Base-by-base conservation (phyloP, 257 asterid species). In the Solanum clarkiae region DNA sequence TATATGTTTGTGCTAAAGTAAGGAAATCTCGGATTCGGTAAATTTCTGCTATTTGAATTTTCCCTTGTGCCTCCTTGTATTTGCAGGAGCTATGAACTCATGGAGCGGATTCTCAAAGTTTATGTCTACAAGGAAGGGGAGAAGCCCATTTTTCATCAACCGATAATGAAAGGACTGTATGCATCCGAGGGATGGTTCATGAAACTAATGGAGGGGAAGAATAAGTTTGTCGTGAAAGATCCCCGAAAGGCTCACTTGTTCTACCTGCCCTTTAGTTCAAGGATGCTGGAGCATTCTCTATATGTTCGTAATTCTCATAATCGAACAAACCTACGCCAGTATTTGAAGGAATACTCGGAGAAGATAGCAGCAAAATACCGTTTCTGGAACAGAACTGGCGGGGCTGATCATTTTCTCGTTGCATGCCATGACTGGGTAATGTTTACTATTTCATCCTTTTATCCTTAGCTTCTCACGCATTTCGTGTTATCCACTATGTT, bases 161-260 rank as follows among this genome's bases (percentile, higher is more conserved):
- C 98, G 16, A 87, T 90, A 74, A 92, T 93, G 55, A 94, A 92
- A 81, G 98, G 98, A 82, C 60, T 95, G 47, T 95, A 95, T 87
- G 98, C 99, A 53, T 93, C 98, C 8, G 98, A 95, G 88, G 99
- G 99, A 84, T 95, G 99, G 99, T 95, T 95, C 87, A 95, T 95
- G 96, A 95, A 95, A 86, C 93, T 95, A 85, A 93, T 95, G 99
- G 99, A 92, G 90, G 93, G 92, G 45, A 93, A 92, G 74, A 95
- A 86, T 81, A 93, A 71, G 54, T 95, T 91, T 70, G 84, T 86
- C n/a, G 95, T 94, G 71, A 95, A 93, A 86, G 96, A 93, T 90
- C 93, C 99, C 7, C 77, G 91, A 60, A 92, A 88, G 87, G 99
- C 99, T 75, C 98, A 95, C 88, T 92, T 95, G 47, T 95, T 94